Conservation (phyloP, 352 stramenopile genomes). For the Elongisporangium undulatum region DNA sequence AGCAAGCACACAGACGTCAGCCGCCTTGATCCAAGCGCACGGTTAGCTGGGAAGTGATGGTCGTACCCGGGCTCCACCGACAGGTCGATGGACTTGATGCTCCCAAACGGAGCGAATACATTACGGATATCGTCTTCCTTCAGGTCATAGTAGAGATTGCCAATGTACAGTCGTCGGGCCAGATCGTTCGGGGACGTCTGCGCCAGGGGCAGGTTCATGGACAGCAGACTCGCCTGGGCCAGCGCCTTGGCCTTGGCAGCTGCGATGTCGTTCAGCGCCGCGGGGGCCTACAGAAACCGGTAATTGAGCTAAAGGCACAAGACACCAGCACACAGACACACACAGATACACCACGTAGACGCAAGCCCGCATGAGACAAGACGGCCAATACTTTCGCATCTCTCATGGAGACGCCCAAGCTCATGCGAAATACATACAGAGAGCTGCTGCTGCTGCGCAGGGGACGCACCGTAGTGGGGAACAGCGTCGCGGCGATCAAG, state of each 20-base stretch:
- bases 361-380: neutral
- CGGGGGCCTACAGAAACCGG: constrained; percentile 34
- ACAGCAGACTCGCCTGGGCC: constrained; percentile 65
- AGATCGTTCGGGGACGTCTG: constrained; percentile 58
- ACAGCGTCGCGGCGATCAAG: constrained; percentile 8
- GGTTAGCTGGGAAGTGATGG: neutral
- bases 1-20: constrained; percentile 4
- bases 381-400: constrained; percentile 1
- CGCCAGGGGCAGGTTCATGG: constrained; percentile 41
- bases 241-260: constrained; percentile 52
- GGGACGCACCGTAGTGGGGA: constrained; percentile 3
- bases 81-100: constrained; percentile 70
- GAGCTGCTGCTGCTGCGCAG: neutral
- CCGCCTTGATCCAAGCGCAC: neutral
- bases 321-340: constrained; percentile 16
- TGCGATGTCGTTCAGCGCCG: constrained; percentile 42
- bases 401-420: neutral
- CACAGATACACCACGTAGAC: constrained; percentile 2
- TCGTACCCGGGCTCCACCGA: constrained; percentile 68
- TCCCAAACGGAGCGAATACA: constrained; percentile 60
- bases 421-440: constrained; percentile 1
- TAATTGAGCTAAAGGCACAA: constrained; percentile 40
- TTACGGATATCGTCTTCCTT: constrained; percentile 75
- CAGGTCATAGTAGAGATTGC: constrained; percentile 80
- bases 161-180: constrained; percentile 69